Evolutionary conservation across 164 flowering plant genomes (phyloP).

Genomic region (Cinnamomum micranthum): DNA sequence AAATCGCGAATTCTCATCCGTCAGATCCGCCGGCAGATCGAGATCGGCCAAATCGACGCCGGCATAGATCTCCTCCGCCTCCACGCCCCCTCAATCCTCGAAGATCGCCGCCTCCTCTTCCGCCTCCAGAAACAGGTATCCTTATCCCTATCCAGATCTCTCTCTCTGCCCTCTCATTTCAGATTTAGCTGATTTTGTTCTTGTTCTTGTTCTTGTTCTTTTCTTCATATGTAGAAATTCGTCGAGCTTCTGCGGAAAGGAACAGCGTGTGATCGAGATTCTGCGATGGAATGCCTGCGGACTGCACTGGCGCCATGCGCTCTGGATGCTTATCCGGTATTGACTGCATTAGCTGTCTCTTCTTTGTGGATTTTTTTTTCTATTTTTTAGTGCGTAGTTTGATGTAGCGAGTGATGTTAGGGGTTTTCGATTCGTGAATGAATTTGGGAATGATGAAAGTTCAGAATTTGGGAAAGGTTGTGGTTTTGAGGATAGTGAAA

Average conservation of each 20-base stretch:
- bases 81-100: constrained; percentile 76
- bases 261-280: constrained; percentile 56
- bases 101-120: constrained; percentile 80
- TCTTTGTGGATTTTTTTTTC: background rate
- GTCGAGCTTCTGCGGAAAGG: constrained; percentile 93
- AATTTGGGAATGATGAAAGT: too few species aligned
- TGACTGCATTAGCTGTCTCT: background rate
- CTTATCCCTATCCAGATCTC: background rate
- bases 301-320: constrained; percentile 91
- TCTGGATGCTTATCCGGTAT: constrained; percentile 94
- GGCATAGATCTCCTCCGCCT: constrained; percentile 64
- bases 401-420: background rate
- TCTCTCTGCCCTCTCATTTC: background rate
- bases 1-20: constrained; percentile 69
- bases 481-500: too few species aligned
- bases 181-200: background rate
- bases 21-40: constrained; percentile 60
- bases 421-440: background rate
- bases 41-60: constrained; percentile 70
- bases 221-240: constrained; percentile 54
- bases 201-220: background rate
- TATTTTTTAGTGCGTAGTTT: background rate
- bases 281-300: constrained; percentile 72
- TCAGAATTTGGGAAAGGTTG: too few species aligned
- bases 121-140: constrained; percentile 87